Percentiles rank a stretch among this genome's conserved stretches.
Conservation (phyloP, 176 grass and related monocot species). For the Elaeis guineensis region DNA sequence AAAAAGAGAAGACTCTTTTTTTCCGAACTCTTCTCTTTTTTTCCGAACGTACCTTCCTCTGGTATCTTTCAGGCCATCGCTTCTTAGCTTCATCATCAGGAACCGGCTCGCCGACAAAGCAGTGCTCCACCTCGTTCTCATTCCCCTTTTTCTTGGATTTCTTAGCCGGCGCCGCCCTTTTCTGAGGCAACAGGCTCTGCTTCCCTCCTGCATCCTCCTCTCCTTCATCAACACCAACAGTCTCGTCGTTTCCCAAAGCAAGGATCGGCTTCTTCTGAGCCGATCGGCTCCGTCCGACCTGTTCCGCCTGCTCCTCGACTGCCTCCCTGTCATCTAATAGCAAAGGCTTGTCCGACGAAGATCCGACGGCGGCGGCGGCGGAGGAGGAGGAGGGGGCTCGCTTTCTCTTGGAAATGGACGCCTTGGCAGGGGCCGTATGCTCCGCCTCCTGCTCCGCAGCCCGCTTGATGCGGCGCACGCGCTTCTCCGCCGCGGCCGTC, state of each 20-base stretch:
- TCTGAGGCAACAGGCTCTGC: constrained; percentile 8
- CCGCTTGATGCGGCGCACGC: neutral
- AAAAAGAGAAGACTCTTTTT: neutral
- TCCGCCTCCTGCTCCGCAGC: neutral
- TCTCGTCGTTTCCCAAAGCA: neutral
- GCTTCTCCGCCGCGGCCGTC: constrained; percentile 4
- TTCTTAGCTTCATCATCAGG: constrained; percentile 29
- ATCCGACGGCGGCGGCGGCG: constrained; percentile 1
- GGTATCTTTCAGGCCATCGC: constrained; percentile 56
- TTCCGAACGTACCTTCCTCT: constrained; percentile 13
- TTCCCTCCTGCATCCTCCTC: constrained; percentile 4
- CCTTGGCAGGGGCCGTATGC: neutral
- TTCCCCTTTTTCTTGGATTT: neutral
- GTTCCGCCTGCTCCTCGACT: constrained; percentile 7
- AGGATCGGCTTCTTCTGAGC: constrained; percentile 24
- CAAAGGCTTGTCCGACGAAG: constrained; percentile 12
- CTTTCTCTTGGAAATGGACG: neutral
- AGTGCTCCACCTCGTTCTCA: constrained; percentile 6
- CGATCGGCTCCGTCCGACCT: neutral
- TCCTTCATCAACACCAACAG: neutral
- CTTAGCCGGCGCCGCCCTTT: constrained; percentile 26
- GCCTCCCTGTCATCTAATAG: constrained; percentile 24
- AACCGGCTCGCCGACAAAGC: constrained; percentile 33
- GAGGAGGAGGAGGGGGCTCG: neutral
- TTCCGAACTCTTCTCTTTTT: no score